These are phyloP conservation scores for Talaromyces sp. DNA, from an alignment of 2,329 filamentous ascomycete species.

Conservation along the genomic window DNA sequence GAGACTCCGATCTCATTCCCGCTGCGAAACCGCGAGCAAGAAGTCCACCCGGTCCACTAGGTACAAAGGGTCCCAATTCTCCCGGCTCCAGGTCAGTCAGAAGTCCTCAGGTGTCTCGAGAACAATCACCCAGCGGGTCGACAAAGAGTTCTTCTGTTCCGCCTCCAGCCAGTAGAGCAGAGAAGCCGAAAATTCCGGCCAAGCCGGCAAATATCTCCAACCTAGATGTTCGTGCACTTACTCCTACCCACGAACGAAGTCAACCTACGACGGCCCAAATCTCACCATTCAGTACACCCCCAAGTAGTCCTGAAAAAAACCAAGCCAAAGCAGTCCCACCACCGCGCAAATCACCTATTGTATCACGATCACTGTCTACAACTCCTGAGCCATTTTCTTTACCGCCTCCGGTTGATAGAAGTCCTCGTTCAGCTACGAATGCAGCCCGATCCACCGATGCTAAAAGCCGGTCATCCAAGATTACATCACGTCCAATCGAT, in stretches of 20 bases:
- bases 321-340: constrained; percentile 23
- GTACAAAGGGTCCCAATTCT: constrained; percentile 29
- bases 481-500: constrained; percentile 19
- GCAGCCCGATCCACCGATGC: constrained; percentile 20
- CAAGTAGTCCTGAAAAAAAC: constrained; percentile 63
- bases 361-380: constrained; percentile 21
- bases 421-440: constrained; percentile 17
- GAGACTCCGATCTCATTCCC: constrained; percentile 22
- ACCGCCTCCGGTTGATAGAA: constrained; percentile 27
- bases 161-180: constrained; percentile 73
- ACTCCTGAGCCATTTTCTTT: constrained; percentile 24
- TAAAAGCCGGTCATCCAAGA: constrained; percentile 14
- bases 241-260: constrained; percentile 22
- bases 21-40: constrained; percentile 18
- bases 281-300: constrained; percentile 84
- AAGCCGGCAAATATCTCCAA: constrained; percentile 39
- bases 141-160: constrained; percentile 48
- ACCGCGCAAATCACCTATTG: constrained; percentile 3
- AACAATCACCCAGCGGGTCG: constrained; percentile 25
- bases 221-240: constrained; percentile 25
- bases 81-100: constrained; percentile 13
- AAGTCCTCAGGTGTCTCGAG: constrained; percentile 6
- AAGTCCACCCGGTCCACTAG: constrained; percentile 15
- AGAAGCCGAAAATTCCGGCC: constrained; percentile 64
- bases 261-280: constrained; percentile 42